Evolutionary conservation across 225 moss, liverwort and hornwort species (phyloP), one percentile per base, ranked within the genome.

Genomic region (Takakia lepidozioides): DNA sequence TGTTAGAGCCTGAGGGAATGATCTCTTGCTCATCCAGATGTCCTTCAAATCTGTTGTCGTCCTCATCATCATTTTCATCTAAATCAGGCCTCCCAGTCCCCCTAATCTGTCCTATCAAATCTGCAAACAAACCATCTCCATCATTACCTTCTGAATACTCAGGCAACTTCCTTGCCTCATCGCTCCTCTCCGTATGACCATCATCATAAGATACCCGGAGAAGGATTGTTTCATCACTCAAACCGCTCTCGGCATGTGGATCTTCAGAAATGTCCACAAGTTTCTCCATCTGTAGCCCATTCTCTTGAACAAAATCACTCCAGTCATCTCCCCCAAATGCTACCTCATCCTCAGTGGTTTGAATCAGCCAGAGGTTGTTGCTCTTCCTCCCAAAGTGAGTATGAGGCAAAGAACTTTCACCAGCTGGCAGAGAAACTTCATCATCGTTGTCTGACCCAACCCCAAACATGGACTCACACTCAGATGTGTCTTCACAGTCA

Each of bases 11-110:
- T n/a, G 80, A 70, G 36, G 61, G 64, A 52, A 66, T 20, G 40
- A 66, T 74, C 44, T 45, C 72, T 76, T 56, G 61, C 59, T 78
- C 78, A 27, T 48, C 61, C 51, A 43, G 62, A 70, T 66, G 65
- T 4, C 27, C 42, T 48, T 13, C 56, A 40, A 54, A 56, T 38
- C 55, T 55, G 11, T 32, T 37, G 29, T 26, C 43, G 4, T 42
- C 16, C 10, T 74, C 68, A 59, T 81, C 73, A 34, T 78, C 87
- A 39, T 59, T 65, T 43, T 78, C 81, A 56, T 86, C 81, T 59
- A 81, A 52, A 48, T 91, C 81, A 54, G 73, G 81, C 58, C 75
- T 75, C 41, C 81, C 68, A 52, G 71, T 61, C 49, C 81, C 86
- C 52, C 68, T 72, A 15, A 76, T 75, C 53, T 62, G 63, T 45